Base-by-base conservation (phyloP, 2,329 filamentous ascomycete species). In the Trichoderma aggressivum region DNA sequence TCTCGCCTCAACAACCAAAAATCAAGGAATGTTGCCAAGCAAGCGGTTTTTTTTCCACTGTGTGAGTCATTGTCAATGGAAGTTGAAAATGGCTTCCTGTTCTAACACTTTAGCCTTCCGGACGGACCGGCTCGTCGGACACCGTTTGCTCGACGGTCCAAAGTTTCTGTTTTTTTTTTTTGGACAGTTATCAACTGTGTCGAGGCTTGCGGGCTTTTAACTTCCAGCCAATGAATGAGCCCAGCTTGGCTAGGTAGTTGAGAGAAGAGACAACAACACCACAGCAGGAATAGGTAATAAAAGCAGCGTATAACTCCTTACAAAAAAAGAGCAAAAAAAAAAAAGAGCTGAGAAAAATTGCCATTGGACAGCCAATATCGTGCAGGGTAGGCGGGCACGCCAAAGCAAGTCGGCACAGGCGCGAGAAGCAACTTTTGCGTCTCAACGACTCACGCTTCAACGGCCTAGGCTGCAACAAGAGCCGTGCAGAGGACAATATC, bases 61-160 rank as follows among this genome's bases (percentile, higher is more conserved):
- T 43, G 39, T 16, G 39, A 56, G 63, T 66, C 63, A 43, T 56
- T 56, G 26, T 28, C 26, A 5, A 3, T 67, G 53, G 26, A 32
- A 55, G 47, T 65, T 39, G 43, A 28, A 28, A 56, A 65, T 56
- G 28, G 62, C 62, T 53, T n/a, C n/a, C 32, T 34, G 28, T 39
- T 59, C 55, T 24, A 32, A 10, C 55, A 30, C 24, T 11, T 60
- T 59, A 68, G 36, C 53, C 55, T 68, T 60, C 64, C 55, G 65
- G 65, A 68, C 55, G 65, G 55, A 68, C 65, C 65, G 65, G 65
- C 65, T 68, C 65, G 65, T 60, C 56, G 21, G 36, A 36, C 28
- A 60, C 65, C 55, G 55, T 60, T 60, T 65, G 28, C 59, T 47
- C 21, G 36, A 60, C 65, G 55, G 56, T 69, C 8, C 26, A 60